Conservation (phyloP, 192 early-diverging fungal genomes). For the Nowakowskiella sp. region DNA sequence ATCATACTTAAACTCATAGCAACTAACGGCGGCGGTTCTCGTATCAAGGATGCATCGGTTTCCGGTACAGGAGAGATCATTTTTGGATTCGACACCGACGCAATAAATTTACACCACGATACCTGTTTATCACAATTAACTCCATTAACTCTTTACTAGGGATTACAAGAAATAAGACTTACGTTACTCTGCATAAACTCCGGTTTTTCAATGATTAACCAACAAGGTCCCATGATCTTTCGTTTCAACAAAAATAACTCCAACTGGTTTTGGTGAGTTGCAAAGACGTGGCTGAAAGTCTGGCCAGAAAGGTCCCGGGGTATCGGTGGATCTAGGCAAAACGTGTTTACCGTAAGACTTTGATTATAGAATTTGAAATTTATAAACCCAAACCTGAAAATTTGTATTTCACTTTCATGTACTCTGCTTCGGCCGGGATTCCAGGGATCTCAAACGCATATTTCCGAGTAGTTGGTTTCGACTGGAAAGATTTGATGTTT, state of each 20-base stretch:
- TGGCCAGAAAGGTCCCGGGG: slow-evolving; percentile 51
- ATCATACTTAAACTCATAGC: slow-evolving; percentile 81
- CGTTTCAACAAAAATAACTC: slow-evolving; percentile 92
- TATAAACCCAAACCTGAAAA: slow-evolving; percentile 32
- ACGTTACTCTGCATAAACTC: slow-evolving; percentile 41
- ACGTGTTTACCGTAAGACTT: neutral
- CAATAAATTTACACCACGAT: slow-evolving; percentile 87
- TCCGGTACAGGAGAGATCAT: slow-evolving; percentile 49
- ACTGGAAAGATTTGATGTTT: slow-evolving; percentile 47
- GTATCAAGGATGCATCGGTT: slow-evolving; percentile 31
- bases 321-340: slow-evolving; percentile 46
- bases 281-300: slow-evolving; percentile 83
- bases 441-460: slow-evolving; percentile 89
- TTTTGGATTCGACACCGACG: slow-evolving; percentile 64
- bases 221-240: slow-evolving; percentile 93
- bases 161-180: slow-evolving; percentile 8
- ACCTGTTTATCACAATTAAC: slow-evolving; percentile 28
- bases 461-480: slow-evolving; percentile 62
- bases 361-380: neutral
- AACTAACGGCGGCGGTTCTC: slow-evolving; percentile 67
- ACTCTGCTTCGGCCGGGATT: slow-evolving; percentile 71
- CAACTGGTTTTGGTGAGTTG: slow-evolving; percentile 73
- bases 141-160: slow-evolving; percentile 6
- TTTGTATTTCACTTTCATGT: slow-evolving; percentile 79
- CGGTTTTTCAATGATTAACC: slow-evolving; percentile 68